Evolutionary conservation across 2,329 filamentous ascomycete genomes (phyloP).

Genomic region (Hypoxylon sp.): DNA sequence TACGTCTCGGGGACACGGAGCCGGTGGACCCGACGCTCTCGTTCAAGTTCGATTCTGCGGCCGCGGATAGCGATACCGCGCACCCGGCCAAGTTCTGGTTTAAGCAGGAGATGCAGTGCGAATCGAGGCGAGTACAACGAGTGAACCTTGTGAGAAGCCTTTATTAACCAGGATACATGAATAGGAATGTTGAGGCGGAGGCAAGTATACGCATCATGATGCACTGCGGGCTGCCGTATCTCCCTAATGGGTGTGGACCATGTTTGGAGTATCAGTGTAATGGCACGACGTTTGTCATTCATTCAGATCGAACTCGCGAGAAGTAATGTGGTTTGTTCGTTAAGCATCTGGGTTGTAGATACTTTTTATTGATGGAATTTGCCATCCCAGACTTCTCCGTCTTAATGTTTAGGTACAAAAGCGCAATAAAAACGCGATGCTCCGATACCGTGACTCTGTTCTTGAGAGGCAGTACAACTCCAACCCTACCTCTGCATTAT

Average conservation of each 20-base stretch:
- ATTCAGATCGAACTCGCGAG: neutral
- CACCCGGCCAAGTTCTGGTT: slow-evolving; percentile 1
- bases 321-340: no score
- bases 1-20: neutral
- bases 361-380: no score
- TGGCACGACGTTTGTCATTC: neutral
- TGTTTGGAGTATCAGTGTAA: neutral
- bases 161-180: neutral
- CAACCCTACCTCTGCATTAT: neutral
- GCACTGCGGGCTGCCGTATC: slow-evolving; percentile 2
- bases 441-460: neutral
- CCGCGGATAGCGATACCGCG: slow-evolving; percentile 1
- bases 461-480: neutral
- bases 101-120: neutral
- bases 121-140: neutral
- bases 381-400: no score
- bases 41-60: neutral
- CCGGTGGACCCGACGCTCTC: slow-evolving; percentile 1
- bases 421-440: neutral
- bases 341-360: no score
- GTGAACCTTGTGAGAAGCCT: neutral
- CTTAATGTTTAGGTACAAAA: neutral
- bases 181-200: neutral
- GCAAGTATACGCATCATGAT: neutral
- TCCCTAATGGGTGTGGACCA: neutral